phyloP scores from a whole-genome alignment of 2,329 filamentous ascomycete genomes.

The Aspergillus sclerotialis region DNA sequence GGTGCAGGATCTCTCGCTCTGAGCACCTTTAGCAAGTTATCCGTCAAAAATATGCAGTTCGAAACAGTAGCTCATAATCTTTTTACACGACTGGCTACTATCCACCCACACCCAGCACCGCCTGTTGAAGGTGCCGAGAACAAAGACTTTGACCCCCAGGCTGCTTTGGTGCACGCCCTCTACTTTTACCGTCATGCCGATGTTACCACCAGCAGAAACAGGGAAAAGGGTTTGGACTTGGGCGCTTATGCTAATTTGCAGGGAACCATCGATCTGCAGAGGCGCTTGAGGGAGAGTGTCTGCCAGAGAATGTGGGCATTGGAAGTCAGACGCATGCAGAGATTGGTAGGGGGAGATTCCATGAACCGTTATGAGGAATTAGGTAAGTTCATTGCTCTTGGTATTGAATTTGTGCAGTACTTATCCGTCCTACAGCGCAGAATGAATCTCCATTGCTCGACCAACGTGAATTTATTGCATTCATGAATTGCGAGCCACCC shows the following conservation, averaged over 20 bases:
- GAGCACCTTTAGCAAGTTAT: conserved; percentile 37
- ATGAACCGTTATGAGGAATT: conserved; percentile 28
- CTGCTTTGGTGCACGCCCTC: conserved; percentile 32
- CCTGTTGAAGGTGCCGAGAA: conserved; percentile 32
- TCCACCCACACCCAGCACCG: conserved; percentile 38
- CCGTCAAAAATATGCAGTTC: conserved; percentile 43
- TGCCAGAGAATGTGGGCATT: conserved; percentile 37
- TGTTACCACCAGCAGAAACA: conserved; percentile 27
- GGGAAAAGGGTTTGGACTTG: conserved; percentile 32
- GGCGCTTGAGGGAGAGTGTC: conserved; percentile 31
- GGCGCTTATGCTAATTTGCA: conserved; percentile 40
- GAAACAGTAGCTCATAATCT: conserved; percentile 43
- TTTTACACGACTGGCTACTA: conserved; percentile 40
- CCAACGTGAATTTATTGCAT: conserved; percentile 31
- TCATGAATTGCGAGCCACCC: conserved; percentile 34
- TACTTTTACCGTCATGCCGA: conserved; percentile 36
- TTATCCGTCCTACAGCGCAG: conserved; percentile 16
- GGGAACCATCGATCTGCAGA: conserved; percentile 35
- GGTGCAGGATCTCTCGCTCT: conserved; percentile 42
- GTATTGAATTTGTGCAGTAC: background rate
- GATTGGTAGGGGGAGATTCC: conserved; percentile 32
- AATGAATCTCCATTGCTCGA: conserved; percentile 24
- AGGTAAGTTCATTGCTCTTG: conserved; percentile 22
- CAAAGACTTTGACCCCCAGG: conserved; percentile 37
- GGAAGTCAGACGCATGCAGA: conserved; percentile 34